Evolutionary conservation across 2,329 filamentous ascomycete species (phyloP), one percentile per base, ranked within the genome.

Genomic region (Magnaporthales sp.): DNA sequence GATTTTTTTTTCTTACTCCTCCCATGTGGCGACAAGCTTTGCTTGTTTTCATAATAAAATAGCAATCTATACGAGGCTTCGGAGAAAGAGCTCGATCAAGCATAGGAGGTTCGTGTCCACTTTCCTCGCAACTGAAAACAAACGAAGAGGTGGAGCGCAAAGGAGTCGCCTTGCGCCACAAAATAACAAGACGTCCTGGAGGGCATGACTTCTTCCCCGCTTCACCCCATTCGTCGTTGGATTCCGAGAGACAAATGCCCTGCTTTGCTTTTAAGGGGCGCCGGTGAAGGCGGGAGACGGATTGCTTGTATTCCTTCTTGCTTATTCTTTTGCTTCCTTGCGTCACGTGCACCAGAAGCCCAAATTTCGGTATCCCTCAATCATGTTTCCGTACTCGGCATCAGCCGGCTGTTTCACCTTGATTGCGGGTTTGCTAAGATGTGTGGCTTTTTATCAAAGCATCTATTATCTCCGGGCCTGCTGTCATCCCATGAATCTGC

Each of bases 401-500:
- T 24, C 24, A 58, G n/a, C 22, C 24, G 54, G 54, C 9, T 58
- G 54, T 58, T 58, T 58, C 54, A 27, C 54, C 54, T 58, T 58
- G 54, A 58, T 58, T 58, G 54, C 54, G 54, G 54, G 54, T 27
- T 27, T 10, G 4, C 51, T 26, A 38, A 7, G 7, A 8, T 8
- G 24, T 58, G n/a, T 15, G 24, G 54, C 54, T 27, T 58, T 24
- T 26, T 27, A 27, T 27, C 2, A 13, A 22, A 7, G 54, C 4
- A 58, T n/a, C 26, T 58, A 27, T 58, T 27, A 58, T 58, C 54
- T 15, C 54, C 54, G 24, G 32, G 54, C 13, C 54, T 26, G 9
- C 54, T 58, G 54, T 27, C 54, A 58, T 58, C 54, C 54, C 54
- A 58, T 27, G 54, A 58, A 58, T 58, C n/a, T 58, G n/a, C 54